These are phyloP conservation scores for Picochlorum sp. DNA, from an alignment of 139 green algal genomes.

Conservation along the genomic window DNA sequence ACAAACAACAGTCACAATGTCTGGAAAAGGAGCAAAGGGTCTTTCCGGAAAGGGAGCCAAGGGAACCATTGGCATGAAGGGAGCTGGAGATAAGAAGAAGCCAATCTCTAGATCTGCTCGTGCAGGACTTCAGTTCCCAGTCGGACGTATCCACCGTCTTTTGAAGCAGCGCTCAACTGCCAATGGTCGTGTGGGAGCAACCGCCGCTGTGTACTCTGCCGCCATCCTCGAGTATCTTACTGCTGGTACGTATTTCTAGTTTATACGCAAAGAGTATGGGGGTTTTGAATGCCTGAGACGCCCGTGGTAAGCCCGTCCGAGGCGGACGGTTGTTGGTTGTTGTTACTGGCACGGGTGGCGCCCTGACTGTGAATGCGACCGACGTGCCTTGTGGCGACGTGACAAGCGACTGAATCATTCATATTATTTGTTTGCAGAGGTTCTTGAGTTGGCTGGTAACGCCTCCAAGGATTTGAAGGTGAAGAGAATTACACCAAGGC, in stretches of 20 bases:
- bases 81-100: conserved; percentile 64
- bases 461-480: conserved; percentile 99
- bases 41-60: conserved; percentile 92
- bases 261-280: too few species aligned
- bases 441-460: conserved; percentile 98
- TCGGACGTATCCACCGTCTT: conserved; percentile 94
- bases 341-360: too few species aligned
- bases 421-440: conserved; percentile 88
- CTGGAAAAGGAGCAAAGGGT: conserved; percentile 85
- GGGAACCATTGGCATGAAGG: conserved; percentile 65
- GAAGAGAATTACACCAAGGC: conserved; percentile 98
- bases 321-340: too few species aligned
- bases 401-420: conserved; percentile 18
- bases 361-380: too few species aligned
- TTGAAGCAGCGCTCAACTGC: conserved; percentile 90
- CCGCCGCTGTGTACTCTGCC: conserved; percentile 95
- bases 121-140: conserved; percentile 88
- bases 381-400: neutral
- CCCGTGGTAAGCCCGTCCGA: too few species aligned
- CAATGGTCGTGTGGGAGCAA: conserved; percentile 95
- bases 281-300: too few species aligned
- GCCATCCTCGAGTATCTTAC: conserved; percentile 76
- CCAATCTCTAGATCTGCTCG: conserved; percentile 76
- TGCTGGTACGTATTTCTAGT: conserved; percentile 14
- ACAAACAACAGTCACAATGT: conserved; percentile 30